A percentile compares a stretch with the other conserved stretches of the same genome.
These are phyloP conservation scores for Capsicum baccatum DNA, from an alignment of 257 asterid genomes.

Conservation along the genomic window DNA sequence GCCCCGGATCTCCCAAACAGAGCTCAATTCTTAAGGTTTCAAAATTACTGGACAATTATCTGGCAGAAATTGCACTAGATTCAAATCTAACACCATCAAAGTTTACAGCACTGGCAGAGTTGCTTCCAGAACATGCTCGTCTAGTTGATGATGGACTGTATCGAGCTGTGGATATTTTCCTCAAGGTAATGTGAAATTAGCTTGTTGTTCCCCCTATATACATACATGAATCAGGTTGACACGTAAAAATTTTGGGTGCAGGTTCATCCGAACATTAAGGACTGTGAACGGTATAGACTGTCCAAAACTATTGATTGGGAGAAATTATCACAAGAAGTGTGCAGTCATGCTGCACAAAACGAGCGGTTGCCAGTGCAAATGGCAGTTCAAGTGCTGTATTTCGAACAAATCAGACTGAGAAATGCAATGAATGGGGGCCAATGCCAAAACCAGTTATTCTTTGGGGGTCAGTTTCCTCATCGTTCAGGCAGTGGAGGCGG, in stretches of 20 bases:
- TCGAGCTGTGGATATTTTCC: slow-evolving; percentile 85
- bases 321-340: slow-evolving; percentile 87
- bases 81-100: slow-evolving; percentile 73
- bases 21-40: slow-evolving; percentile 86
- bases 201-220: neutral
- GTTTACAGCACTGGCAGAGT: slow-evolving; percentile 67
- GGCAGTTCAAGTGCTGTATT: slow-evolving; percentile 95
- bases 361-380: slow-evolving; percentile 89
- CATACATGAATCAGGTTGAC: neutral
- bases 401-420: slow-evolving; percentile 81
- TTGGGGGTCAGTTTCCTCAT: slow-evolving; percentile 72
- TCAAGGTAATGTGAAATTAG: slow-evolving; percentile 58
- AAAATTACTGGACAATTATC: slow-evolving; percentile 72
- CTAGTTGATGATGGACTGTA: slow-evolving; percentile 71
- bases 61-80: slow-evolving; percentile 81
- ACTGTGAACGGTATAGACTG: slow-evolving; percentile 78
- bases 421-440: slow-evolving; percentile 83
- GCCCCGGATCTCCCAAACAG: slow-evolving; percentile 90
- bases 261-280: slow-evolving; percentile 94
- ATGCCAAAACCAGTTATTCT: slow-evolving; percentile 62
- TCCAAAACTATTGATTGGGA: slow-evolving; percentile 89
- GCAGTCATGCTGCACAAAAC: slow-evolving; percentile 98
- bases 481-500: slow-evolving; percentile 84
- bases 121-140: slow-evolving; percentile 93
- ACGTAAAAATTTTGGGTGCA: slow-evolving; percentile 30